Percentiles rank a stretch among this genome's conserved stretches.
These are phyloP conservation scores for Domatiomyces globalis DNA, from an alignment of 2,329 filamentous ascomycete species.

Conservation along the genomic window DNA sequence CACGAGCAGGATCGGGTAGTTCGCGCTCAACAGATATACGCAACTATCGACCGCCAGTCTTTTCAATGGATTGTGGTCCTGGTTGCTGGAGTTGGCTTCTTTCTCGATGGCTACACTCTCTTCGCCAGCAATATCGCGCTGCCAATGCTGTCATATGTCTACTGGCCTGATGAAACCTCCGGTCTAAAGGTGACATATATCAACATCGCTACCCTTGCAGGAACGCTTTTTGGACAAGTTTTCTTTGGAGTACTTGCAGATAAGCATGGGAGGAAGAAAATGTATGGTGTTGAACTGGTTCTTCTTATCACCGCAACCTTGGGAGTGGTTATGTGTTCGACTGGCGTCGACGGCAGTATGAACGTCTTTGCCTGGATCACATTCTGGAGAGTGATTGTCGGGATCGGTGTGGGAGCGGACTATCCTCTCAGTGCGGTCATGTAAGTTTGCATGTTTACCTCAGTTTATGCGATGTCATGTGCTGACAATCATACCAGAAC, in stretches of 20 bases:
- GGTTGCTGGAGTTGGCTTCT: slow-evolving; percentile 37
- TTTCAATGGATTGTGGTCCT: slow-evolving; percentile 32
- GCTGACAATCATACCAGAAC: slow-evolving; percentile 3
- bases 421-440: slow-evolving; percentile 53
- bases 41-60: slow-evolving; percentile 30
- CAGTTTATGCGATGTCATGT: not conserved
- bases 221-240: slow-evolving; percentile 35
- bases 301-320: slow-evolving; percentile 34
- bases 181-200: slow-evolving; percentile 27
- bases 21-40: slow-evolving; percentile 31
- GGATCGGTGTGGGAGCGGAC: slow-evolving; percentile 50
- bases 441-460: not conserved
- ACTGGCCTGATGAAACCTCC: slow-evolving; percentile 29
- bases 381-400: slow-evolving; percentile 36
- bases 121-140: slow-evolving; percentile 39
- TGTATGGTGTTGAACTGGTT: slow-evolving; percentile 38
- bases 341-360: slow-evolving; percentile 31
- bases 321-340: slow-evolving; percentile 33
- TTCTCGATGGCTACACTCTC: slow-evolving; percentile 35
- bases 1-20: slow-evolving; percentile 33
- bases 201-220: slow-evolving; percentile 33
- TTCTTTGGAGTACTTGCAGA: slow-evolving; percentile 36
- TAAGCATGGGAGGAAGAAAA: slow-evolving; percentile 34
- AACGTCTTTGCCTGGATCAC: slow-evolving; percentile 32
- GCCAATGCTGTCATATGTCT: slow-evolving; percentile 35